A percentile compares a stretch with the other conserved stretches of the same genome.
These are phyloP conservation scores for Tetrapisispora arboricola DNA, from an alignment of 805 yeast species.

Conservation along the genomic window DNA sequence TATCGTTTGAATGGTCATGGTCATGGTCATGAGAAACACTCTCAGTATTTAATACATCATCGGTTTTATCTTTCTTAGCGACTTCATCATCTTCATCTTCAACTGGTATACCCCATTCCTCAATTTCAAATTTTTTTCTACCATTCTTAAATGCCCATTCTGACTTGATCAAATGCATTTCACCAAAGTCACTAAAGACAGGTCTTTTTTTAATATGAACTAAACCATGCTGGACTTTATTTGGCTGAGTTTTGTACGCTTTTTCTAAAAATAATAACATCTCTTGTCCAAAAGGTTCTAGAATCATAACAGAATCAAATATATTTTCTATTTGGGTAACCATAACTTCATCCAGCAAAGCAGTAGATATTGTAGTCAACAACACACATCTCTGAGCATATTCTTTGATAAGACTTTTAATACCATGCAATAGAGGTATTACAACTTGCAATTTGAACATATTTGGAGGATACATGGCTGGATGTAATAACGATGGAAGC, in stretches of 20 bases:
- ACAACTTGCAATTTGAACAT: slow-evolving; percentile 38
- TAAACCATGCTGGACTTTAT: slow-evolving; percentile 76
- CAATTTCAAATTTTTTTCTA: slow-evolving; percentile 71
- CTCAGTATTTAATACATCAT: not conserved
- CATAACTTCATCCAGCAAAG: slow-evolving; percentile 44
- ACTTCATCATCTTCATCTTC: slow-evolving; percentile 54
- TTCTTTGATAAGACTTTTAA: slow-evolving; percentile 44
- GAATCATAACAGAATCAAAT: slow-evolving; percentile 57
- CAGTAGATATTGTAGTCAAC: slow-evolving; percentile 49
- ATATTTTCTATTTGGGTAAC: slow-evolving; percentile 46
- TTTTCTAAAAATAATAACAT: slow-evolving; percentile 55
- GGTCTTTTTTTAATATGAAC: slow-evolving; percentile 70
- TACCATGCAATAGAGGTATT: slow-evolving; percentile 49
- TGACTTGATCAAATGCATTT: slow-evolving; percentile 61
- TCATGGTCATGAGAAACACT: slow-evolving; percentile 3
- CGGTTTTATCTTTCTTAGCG: not conserved
- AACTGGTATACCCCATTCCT: slow-evolving; percentile 95
- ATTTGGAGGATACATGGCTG: slow-evolving; percentile 54
- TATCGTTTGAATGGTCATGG: too few species aligned
- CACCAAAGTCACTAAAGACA: slow-evolving; percentile 53
- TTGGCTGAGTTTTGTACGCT: slow-evolving; percentile 52
- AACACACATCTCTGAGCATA: slow-evolving; percentile 39
- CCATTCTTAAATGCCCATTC: slow-evolving; percentile 86
- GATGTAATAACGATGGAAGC: slow-evolving; percentile 71
- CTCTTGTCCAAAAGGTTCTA: slow-evolving; percentile 75